These are phyloP conservation scores for Herpomyces periplanetae DNA, from an alignment of 2,329 filamentous ascomycete genomes.

Conservation along the genomic window DNA sequence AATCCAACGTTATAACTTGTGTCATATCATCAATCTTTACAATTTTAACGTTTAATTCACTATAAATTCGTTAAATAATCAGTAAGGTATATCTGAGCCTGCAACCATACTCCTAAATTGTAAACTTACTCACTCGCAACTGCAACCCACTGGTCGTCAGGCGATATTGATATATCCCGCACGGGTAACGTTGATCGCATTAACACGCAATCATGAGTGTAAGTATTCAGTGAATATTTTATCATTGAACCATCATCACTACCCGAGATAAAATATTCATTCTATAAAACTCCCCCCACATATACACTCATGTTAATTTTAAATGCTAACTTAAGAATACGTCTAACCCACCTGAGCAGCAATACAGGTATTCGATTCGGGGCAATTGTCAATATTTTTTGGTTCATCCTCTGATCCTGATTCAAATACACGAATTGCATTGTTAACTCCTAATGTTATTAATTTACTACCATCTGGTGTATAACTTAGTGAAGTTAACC, in stretches of 20 bases:
- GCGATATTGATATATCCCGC: conserved; percentile 43
- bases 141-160: conserved; percentile 50
- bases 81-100: too few relatives aligned
- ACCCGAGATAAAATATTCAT: conserved; percentile 52
- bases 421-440: conserved; percentile 63
- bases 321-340: too few relatives aligned
- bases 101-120: too few relatives aligned
- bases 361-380: conserved; percentile 46
- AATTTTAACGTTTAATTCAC: conserved; percentile 55
- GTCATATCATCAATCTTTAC: conserved; percentile 44
- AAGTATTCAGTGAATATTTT: conserved; percentile 40
- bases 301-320: conserved; percentile 1
- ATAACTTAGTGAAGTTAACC: conserved; percentile 53
- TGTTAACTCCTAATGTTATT: conserved; percentile 70
- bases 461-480: conserved; percentile 55
- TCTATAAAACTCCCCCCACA: conserved; percentile 9
- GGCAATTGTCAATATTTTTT: conserved; percentile 55
- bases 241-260: conserved; percentile 88
- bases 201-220: conserved; percentile 38
- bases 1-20: conserved; percentile 32
- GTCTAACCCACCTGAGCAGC: conserved; percentile 24
- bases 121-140: conserved; percentile 47
- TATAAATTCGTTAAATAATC: conserved; percentile 8
- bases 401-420: conserved; percentile 76
- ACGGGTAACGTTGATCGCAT: conserved; percentile 50